These are phyloP conservation scores for Saxophila tyrrhenica DNA, from an alignment of 495 filamentous ascomycete genomes.

Conservation along the genomic window DNA sequence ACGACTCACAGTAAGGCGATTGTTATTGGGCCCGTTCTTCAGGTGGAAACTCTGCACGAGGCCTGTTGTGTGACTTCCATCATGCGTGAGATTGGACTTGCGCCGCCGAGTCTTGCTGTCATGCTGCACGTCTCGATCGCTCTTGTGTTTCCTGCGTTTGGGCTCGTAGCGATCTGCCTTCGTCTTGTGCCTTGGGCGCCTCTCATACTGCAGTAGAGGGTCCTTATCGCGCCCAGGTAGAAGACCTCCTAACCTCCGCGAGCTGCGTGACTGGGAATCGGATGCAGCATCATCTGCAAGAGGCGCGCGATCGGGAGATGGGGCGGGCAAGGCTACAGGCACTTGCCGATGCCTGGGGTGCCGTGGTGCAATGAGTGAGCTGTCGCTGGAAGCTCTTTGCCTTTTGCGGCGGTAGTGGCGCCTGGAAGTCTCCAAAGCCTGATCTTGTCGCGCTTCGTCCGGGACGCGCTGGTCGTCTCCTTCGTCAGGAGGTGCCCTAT, in stretches of 20 bases:
- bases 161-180: slow-evolving; percentile 35
- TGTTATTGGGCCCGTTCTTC: slow-evolving; percentile 43
- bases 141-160: slow-evolving; percentile 32
- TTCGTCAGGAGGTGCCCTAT: slow-evolving; percentile 12
- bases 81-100: slow-evolving; percentile 27
- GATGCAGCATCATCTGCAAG: neutral
- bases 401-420: slow-evolving; percentile 16
- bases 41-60: slow-evolving; percentile 54
- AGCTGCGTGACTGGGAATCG: neutral
- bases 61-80: slow-evolving; percentile 33
- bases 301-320: neutral
- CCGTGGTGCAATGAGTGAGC: slow-evolving; percentile 23
- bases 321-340: neutral
- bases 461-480: neutral
- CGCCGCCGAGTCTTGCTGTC: slow-evolving; percentile 23
- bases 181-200: slow-evolving; percentile 25
- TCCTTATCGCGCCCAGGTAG: neutral
- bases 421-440: neutral
- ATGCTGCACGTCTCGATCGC: slow-evolving; percentile 17
- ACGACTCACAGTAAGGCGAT: slow-evolving; percentile 45
- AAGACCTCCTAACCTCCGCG: neutral
- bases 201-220: slow-evolving; percentile 16
- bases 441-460: neutral
- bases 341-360: neutral
- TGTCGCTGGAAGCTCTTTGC: slow-evolving; percentile 25